A percentile compares a stretch with the other conserved stretches of the same genome.
phyloP scores from a whole-genome alignment of 208 protist species.

The Leishmania tropica region DNA sequence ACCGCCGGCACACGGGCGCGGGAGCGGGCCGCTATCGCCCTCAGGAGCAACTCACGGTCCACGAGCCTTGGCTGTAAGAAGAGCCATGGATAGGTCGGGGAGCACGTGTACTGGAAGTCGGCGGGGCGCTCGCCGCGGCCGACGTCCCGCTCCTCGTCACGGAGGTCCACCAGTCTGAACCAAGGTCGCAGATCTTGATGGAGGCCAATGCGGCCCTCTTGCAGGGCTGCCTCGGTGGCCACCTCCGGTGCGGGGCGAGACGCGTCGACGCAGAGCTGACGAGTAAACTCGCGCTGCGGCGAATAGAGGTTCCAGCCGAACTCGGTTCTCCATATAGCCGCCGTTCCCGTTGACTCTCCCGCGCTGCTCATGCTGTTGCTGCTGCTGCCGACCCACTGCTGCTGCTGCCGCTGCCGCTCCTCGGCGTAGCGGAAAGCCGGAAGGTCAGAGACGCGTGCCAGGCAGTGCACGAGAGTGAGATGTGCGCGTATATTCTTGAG shows the following conservation, averaged over 20 bases:
- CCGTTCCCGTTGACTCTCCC: not conserved
- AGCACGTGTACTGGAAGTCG: conserved; percentile 37
- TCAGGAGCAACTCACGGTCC: conserved; percentile 46
- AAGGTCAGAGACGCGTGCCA: conserved; percentile 36
- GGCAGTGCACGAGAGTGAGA: conserved; percentile 19
- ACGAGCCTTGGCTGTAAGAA: conserved; percentile 64
- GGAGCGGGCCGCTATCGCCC: conserved; percentile 67
- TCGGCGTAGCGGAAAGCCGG: conserved; percentile 51
- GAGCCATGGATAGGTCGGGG: conserved; percentile 74
- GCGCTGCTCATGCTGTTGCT: not conserved
- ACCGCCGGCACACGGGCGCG: conserved; percentile 84
- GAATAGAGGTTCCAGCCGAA: conserved; percentile 87
- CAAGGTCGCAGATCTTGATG: conserved; percentile 61
- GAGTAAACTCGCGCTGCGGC: conserved; percentile 45
- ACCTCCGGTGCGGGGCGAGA: conserved; percentile 17
- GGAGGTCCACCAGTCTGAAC: conserved; percentile 52
- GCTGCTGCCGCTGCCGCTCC: conserved; percentile 22
- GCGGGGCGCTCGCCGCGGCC: conserved; percentile 11
- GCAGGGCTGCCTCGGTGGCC: conserved; percentile 22
- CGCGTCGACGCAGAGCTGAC: conserved; percentile 54
- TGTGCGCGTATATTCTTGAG: conserved; percentile 36
- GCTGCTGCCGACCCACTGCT: not conserved
- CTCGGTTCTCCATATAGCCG: conserved; percentile 40
- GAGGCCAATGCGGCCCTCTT: conserved; percentile 33
- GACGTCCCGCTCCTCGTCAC: conserved; percentile 15